Evolutionary conservation across 139 green algal species (phyloP), one percentile per base, ranked within the genome.

Genomic region (Bryopsis sp.): DNA sequence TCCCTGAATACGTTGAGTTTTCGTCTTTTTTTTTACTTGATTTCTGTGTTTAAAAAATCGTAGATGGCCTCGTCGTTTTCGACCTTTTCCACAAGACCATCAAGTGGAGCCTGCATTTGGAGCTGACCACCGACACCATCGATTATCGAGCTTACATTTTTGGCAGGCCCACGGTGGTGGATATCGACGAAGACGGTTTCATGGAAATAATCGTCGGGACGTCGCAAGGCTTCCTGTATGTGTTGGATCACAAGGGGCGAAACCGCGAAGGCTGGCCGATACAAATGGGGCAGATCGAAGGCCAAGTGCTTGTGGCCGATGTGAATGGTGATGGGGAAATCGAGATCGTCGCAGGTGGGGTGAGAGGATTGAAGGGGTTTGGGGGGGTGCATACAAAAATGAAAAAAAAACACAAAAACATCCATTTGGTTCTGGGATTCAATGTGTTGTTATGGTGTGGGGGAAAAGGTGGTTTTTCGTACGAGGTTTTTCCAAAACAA

Each of bases 281-380:
- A 6, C 92, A 97, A 79, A 95, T 98, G 92, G 92, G 88, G 0
- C 85, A 95, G 70, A 84, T 98, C 33, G 87, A 97, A 80, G 92
- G 76, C 0, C 92, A 97, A 73, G 82, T 91, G 35, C 81, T 90
- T 60, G 91, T 90, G 37, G 88, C 72, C 0, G 94, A 99, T 76
- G 58, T 97, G 63, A 89, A 97, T 74, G 84, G 80, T 39, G 92
- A 98, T 67, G 94, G 94, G 28, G 38, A 78, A 35, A 62, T 95
- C 47, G 90, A 98, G 82, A 75, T 99, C 26, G 70, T 85, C 33
- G 72, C 76, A 63, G 62, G 81, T 97, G 68, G 68, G 57, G 39
- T 82, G n/a, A n/a, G n/a, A n/a, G n/a, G n/a, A n/a, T n/a, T n/a
- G n/a, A n/a, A n/a, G n/a, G n/a, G n/a, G n/a, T n/a, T n/a, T n/a